A percentile compares a stretch with the other conserved stretches of the same genome.
phyloP scores from a whole-genome alignment of 306 rosid species.

The Erythrophleum fordii region DNA sequence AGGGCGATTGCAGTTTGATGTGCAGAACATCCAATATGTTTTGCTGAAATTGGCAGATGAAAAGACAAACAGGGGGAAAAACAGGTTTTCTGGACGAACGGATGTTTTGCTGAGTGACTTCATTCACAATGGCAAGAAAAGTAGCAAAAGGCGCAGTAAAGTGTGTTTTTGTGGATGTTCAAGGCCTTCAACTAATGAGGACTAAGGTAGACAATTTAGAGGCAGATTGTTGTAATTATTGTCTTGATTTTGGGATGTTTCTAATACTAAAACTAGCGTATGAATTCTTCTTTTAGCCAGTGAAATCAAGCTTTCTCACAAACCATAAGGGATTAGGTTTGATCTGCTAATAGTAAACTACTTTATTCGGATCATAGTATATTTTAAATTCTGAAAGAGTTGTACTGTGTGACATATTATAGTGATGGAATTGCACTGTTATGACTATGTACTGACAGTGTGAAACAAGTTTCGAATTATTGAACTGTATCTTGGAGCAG shows the following conservation, averaged over 20 bases:
- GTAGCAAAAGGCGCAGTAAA: constrained; percentile 59
- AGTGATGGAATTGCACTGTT: constrained; percentile 29
- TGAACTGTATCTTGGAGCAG: not conserved
- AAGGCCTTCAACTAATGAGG: constrained; percentile 69
- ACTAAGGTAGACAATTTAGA: constrained; percentile 46
- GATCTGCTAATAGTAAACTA: constrained; percentile 38
- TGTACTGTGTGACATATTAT: constrained; percentile 31
- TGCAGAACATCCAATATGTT: constrained; percentile 79
- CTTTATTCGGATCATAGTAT: constrained; percentile 40
- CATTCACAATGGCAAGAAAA: constrained; percentile 64
- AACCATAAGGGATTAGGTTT: constrained; percentile 44
- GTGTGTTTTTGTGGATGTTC: constrained; percentile 71
- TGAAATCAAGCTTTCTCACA: constrained; percentile 28
- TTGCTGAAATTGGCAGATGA: constrained; percentile 75
- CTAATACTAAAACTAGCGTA: constrained; percentile 41
- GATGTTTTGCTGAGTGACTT: constrained; percentile 78
- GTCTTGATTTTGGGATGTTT: constrained; percentile 36
- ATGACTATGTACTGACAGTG: constrained; percentile 3
- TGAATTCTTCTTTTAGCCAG: constrained; percentile 43
- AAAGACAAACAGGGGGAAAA: constrained; percentile 60
- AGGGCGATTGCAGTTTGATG: constrained; percentile 82
- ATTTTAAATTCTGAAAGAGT: constrained; percentile 38
- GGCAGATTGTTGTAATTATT: constrained; percentile 42
- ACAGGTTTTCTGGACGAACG: constrained; percentile 68
- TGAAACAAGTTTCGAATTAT: not conserved